A percentile compares a stretch with the other conserved stretches of the same genome.
phyloP scores from a whole-genome alignment of 805 yeast genomes.

The Candida easanensis region DNA sequence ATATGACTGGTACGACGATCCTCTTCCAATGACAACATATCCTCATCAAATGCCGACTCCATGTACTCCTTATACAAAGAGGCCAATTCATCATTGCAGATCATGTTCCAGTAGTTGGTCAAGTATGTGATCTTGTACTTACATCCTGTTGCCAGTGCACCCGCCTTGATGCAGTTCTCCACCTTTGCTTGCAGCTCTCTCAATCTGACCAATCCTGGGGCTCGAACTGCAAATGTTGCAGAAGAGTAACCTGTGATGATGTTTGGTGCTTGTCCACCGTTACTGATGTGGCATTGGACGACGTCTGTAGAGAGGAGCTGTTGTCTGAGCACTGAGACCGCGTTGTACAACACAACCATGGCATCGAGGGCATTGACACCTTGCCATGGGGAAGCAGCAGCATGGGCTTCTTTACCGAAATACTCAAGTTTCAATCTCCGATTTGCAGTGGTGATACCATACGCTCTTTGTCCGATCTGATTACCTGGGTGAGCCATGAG shows the following conservation, averaged over 20 bases:
- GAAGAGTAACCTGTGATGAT: conserved; percentile 11
- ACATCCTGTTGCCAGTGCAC: conserved; percentile 13
- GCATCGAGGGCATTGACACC: conserved; percentile 13
- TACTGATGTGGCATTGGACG: conserved; percentile 9
- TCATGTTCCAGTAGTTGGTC: conserved; percentile 12
- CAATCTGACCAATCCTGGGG: conserved; percentile 7
- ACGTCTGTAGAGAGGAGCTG: conserved; percentile 8
- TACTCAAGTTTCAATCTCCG: conserved; percentile 10
- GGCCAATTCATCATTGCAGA: conserved; percentile 5
- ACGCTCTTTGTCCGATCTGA: not conserved
- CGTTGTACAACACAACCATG: conserved; percentile 9
- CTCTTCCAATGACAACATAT: conserved; percentile 2
- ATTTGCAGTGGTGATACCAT: conserved; percentile 5
- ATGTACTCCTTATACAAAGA: not conserved
- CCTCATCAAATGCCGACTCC: conserved; percentile 2
- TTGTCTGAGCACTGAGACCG: conserved; percentile 9
- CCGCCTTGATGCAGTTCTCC: conserved; percentile 10
- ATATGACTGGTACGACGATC: not conserved
- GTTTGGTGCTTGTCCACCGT: conserved; percentile 13
- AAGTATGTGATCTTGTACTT: conserved; percentile 9
- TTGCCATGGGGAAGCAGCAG: conserved; percentile 14
- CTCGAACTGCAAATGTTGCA: conserved; percentile 11
- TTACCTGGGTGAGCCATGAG: conserved; percentile 12
- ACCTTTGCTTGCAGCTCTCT: conserved; percentile 8
- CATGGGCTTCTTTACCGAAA: conserved; percentile 13